phyloP scores from a whole-genome alignment of 805 yeast species.

The Saturnispora serradocipensis region DNA sequence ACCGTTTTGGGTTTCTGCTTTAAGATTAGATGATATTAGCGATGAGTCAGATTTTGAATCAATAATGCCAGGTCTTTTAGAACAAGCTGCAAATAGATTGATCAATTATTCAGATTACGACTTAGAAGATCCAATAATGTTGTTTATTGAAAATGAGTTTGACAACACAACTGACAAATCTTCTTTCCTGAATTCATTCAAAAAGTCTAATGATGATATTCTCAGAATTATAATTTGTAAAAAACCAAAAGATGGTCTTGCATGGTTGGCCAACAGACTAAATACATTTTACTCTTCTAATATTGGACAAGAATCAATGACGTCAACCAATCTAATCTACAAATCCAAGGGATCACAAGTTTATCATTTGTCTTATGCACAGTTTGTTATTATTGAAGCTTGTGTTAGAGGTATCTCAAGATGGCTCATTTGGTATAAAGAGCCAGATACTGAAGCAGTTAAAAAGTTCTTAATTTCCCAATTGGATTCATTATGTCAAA shows the following conservation, averaged over 20 bases:
- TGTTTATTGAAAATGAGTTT: constrained; percentile 74
- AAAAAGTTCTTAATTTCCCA: constrained; percentile 43
- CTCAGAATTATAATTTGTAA: constrained; percentile 82
- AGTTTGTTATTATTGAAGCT: constrained; percentile 79
- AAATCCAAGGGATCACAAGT: constrained; percentile 54
- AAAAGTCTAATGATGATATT: constrained; percentile 81
- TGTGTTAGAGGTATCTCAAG: constrained; percentile 87
- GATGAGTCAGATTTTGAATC: constrained; percentile 45
- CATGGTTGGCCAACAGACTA: constrained; percentile 71
- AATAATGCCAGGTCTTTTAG: constrained; percentile 59
- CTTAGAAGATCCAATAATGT: constrained; percentile 54
- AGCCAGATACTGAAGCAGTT: constrained; percentile 42
- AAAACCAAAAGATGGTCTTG: constrained; percentile 69
- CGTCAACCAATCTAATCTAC: constrained; percentile 42
- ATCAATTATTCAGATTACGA: constrained; percentile 62
- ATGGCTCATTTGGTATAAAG: constrained; percentile 88
- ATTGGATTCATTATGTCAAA: constrained; percentile 64
- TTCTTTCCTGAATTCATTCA: constrained; percentile 69
- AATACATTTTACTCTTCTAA: constrained; percentile 64
- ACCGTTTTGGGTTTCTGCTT: constrained; percentile 88
- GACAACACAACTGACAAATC: constrained; percentile 76
- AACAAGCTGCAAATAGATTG: constrained; percentile 68
- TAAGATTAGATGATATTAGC: constrained; percentile 70
- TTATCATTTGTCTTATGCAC: constrained; percentile 67
- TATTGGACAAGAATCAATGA: constrained; percentile 56